These are phyloP conservation scores for Fusarium odoratissimum DNA, from an alignment of 2,329 filamentous ascomycete genomes.

Conservation along the genomic window DNA sequence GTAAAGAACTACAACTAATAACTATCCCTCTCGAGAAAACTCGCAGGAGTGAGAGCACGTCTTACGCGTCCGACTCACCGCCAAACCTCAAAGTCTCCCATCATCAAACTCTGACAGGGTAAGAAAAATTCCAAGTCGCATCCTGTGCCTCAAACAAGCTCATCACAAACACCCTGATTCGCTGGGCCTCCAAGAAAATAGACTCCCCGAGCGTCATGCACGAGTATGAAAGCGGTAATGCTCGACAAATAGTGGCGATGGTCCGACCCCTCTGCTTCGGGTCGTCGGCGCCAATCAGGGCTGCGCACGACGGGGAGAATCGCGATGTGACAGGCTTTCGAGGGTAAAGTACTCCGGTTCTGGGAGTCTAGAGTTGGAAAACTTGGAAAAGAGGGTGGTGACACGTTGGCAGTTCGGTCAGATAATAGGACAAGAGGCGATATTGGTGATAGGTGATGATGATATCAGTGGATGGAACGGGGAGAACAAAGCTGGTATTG, in stretches of 20 bases:
- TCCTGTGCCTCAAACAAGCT: constrained; percentile 30
- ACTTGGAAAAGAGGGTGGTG: background rate
- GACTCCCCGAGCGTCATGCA: constrained; percentile 38
- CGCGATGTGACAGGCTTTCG: constrained; percentile 19
- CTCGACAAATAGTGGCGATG: constrained; percentile 34
- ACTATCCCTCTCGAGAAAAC: rapidly evolving
- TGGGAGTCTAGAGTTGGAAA: background rate
- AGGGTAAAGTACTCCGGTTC: constrained; percentile 1
- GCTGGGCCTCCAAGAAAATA: constrained; percentile 27
- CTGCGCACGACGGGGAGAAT: constrained; percentile 21
- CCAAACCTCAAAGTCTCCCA: background rate
- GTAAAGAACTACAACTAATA: background rate
- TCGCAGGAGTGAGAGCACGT: rapidly evolving
- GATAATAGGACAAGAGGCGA: background rate
- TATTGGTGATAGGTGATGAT: background rate
- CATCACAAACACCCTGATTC: constrained; percentile 18
- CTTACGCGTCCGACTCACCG: background rate
- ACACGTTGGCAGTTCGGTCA: background rate
- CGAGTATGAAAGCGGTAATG: constrained; percentile 36
- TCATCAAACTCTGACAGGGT: background rate
- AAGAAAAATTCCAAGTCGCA: background rate
- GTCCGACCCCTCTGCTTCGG: constrained; percentile 36
- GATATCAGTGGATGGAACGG: background rate
- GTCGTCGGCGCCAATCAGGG: constrained; percentile 39
- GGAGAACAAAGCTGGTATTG: background rate